phyloP scores from a whole-genome alignment of 345 rosid genomes.

The Reutealis trisperma region DNA sequence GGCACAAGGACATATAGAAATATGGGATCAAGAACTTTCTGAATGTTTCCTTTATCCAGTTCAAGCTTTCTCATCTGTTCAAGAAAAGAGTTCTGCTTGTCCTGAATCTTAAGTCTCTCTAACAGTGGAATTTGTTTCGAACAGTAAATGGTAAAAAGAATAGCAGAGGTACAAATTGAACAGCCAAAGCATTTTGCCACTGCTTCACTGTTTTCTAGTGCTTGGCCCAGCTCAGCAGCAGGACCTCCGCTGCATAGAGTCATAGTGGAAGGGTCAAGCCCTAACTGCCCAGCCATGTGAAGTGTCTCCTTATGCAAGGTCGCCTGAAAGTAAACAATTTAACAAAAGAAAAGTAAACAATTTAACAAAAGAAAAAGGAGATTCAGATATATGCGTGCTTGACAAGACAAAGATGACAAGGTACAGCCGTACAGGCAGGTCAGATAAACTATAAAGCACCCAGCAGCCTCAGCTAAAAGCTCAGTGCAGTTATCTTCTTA shows the following conservation, averaged over 20 bases:
- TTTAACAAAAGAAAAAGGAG: neutral
- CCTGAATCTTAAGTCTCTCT: constrained; percentile 59
- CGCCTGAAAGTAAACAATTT: constrained; percentile 51
- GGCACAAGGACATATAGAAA: constrained; percentile 73
- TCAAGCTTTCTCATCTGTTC: constrained; percentile 45
- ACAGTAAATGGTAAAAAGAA: constrained; percentile 70
- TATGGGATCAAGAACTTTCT: constrained; percentile 51
- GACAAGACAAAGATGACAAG: neutral
- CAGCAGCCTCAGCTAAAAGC: neutral
- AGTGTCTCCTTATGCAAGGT: constrained; percentile 81
- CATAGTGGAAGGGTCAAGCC: constrained; percentile 92
- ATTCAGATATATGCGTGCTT: neutral
- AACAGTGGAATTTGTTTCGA: constrained; percentile 53
- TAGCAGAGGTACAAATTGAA: constrained; percentile 69
- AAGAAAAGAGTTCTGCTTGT: constrained; percentile 54
- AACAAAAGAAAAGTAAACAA: neutral
- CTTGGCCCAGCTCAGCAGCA: constrained; percentile 71
- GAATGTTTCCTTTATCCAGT: constrained; percentile 24
- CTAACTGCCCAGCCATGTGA: constrained; percentile 97
- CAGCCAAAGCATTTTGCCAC: constrained; percentile 71
- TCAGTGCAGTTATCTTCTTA: neutral
- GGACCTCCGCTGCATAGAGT: constrained; percentile 60
- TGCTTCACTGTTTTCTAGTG: constrained; percentile 87
- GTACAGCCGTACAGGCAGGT: neutral
- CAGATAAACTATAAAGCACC: neutral